Evolutionary conservation across 768 basidiomycete species (phyloP), one percentile per base, ranked within the genome.

Genomic region (Tremella yokohamensis): DNA sequence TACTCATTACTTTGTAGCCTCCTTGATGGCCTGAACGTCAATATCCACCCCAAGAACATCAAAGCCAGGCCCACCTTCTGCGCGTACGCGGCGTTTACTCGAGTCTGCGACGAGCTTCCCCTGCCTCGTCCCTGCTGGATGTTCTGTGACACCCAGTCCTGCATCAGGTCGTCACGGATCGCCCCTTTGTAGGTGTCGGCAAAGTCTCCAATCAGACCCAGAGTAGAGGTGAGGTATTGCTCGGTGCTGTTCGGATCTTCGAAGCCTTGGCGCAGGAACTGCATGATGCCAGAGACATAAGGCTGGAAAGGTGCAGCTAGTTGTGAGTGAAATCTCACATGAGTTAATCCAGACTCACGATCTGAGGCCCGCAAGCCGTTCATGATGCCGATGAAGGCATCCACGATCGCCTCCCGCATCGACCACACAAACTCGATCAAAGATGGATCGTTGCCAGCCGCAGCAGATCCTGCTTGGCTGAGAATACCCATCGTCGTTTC

Each of bases 381-480:
- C 59, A 97, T 85, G 62, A 99, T 87, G 22, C 94, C 93, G 3
- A 89, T 94, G 70, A 96, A 97, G 1, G 96, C 94, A 76, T 99
- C 96, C 29, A 97, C 80, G 64, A 99, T 97, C 45, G 91, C 91
- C 69, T 98, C 96, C 38, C 96, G 85, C 56, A 99, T 82, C 53
- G 84, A 84, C 53, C 84, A 82, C 45, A 94, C 90, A 70, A 98
- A 98, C 64, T 99, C 96, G 56, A 93, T 83, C 56, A 93, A 83
- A 61, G 94, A 66, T 11, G 62, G 42, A 51, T 76, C 75, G 38
- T 56, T 58, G 72, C 91, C 90, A 8, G 90, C 87, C 64, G 88
- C 84, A 59, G 97, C 83, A 39, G 84, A 81, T 12, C 92, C 92
- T 1, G 96, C 96, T 79, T 98, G 93, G 63, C 84, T 82, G 50